phyloP scores from a whole-genome alignment of 2,329 filamentous ascomycete genomes.

The Botrytis byssoidea region DNA sequence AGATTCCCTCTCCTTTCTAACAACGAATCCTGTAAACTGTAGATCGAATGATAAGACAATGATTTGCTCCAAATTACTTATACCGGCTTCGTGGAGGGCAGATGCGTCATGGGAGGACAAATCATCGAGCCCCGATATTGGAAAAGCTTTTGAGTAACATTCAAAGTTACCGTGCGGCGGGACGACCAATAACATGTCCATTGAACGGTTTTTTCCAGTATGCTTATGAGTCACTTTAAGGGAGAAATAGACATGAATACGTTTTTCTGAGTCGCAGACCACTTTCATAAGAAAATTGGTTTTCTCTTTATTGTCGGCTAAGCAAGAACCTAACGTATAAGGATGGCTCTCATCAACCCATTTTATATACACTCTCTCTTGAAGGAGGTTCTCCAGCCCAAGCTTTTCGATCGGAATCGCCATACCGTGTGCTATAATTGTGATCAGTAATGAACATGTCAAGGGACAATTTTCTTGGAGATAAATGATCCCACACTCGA shows the following conservation, averaged over 20 bases:
- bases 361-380: background rate
- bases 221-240: background rate
- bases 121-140: background rate
- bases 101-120: background rate
- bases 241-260: background rate
- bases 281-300: background rate
- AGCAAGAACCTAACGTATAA: background rate
- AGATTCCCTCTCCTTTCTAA: background rate
- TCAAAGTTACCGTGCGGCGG: background rate
- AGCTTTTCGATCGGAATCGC: background rate
- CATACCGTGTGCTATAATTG: background rate
- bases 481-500: background rate
- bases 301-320: background rate
- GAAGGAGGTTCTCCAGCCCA: background rate
- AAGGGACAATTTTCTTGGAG: background rate
- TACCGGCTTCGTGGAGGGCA: background rate
- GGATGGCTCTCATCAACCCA: background rate
- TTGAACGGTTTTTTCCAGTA: background rate
- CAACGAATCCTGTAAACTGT: background rate
- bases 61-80: background rate
- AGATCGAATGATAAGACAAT: background rate
- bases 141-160: background rate
- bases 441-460: background rate
- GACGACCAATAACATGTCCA: background rate
- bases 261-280: background rate